Evolutionary conservation across 2,329 filamentous ascomycete species (phyloP), one percentile per base, ranked within the genome.

Genomic region (Coniosporium tulheliwenetii): DNA sequence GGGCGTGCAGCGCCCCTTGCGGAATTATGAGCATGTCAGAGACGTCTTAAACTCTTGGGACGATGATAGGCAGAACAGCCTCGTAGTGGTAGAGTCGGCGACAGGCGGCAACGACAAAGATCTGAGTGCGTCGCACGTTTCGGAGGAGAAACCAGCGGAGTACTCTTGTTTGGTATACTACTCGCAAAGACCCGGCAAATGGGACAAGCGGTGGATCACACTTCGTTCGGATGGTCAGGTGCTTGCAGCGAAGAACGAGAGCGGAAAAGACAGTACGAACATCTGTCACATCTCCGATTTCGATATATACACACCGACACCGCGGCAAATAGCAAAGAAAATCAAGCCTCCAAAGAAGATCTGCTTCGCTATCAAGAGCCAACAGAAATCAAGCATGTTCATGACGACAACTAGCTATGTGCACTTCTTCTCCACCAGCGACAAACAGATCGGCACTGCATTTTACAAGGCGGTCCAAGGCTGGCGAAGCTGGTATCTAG

Each of bases 21-120:
- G 89, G 34, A 79, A 77, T 33, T 95, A 94, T 55, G 89, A 96
- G 62, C 77, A 76, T 45, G 73, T 96, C 30, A 76, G 85, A 44
- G 85, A 94, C 52, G 75, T 94, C 15, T 74, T 95, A 71, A 93
- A 93, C 57, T 93, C 86, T 0, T 96, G 89, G 89, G 84, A 93
- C 45, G 69, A 71, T 36, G 86, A 94, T 56, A 67, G 71, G 2
- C 79, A 86, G 49, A 91, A 93, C 52, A 69, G 72, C 7, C 66
- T 96, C 10, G 62, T 82, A 13, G 69, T 95, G 15, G 63, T 79
- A 41, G 69, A 78, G 10, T 66, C 71, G 2, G 70, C 77, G 32
- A 61, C 68, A 2, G 64, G 67, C 5, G 61, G 52, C 5, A 66
- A 71, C n/a, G 65, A 70, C 40, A 56, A 61, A 5, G 77, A 81